Evolutionary conservation across 805 yeast genomes (phyloP).

Genomic region (Candida ficus): DNA sequence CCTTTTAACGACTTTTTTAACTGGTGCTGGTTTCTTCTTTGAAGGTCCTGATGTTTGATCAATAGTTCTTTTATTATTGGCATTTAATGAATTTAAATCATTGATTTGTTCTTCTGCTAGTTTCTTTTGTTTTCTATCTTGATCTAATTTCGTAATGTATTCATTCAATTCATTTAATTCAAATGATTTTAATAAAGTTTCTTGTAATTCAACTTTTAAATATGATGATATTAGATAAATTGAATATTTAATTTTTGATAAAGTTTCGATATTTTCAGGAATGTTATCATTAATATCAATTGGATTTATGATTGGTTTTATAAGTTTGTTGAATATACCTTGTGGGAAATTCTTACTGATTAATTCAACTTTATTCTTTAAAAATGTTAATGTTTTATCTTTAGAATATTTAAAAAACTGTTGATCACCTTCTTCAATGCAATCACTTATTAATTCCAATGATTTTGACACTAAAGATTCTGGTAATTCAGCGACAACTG

Average conservation of each 20-base stretch:
- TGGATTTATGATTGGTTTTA: conserved; percentile 26
- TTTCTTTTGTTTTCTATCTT: conserved; percentile 22
- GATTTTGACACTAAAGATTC: conserved; percentile 10
- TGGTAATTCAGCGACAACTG: conserved; percentile 13
- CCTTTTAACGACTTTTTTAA: conserved; percentile 39
- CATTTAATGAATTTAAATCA: conserved; percentile 23
- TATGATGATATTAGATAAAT: conserved; percentile 45
- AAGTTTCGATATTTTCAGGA: conserved; percentile 31
- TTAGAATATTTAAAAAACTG: conserved; percentile 39
- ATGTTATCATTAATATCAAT: conserved; percentile 26
- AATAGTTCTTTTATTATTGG: conserved; percentile 12
- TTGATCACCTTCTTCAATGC: conserved; percentile 39
- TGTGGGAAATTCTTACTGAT: conserved; percentile 35
- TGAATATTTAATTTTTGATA: conserved; percentile 35
- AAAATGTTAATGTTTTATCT: conserved; percentile 31
- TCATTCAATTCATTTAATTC: conserved; percentile 28
- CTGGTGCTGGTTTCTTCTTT: conserved; percentile 23
- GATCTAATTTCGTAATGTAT: conserved; percentile 19
- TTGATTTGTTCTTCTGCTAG: conserved; percentile 27
- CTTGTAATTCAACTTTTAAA: conserved; percentile 24
- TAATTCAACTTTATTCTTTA: conserved; percentile 34
- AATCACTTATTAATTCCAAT: conserved; percentile 34
- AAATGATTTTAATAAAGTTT: conserved; percentile 25
- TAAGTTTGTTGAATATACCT: conserved; percentile 24
- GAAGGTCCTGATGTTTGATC: conserved; percentile 14